Conservation (phyloP, 2,329 filamentous ascomycete species). For the Diaporthe sp. region DNA sequence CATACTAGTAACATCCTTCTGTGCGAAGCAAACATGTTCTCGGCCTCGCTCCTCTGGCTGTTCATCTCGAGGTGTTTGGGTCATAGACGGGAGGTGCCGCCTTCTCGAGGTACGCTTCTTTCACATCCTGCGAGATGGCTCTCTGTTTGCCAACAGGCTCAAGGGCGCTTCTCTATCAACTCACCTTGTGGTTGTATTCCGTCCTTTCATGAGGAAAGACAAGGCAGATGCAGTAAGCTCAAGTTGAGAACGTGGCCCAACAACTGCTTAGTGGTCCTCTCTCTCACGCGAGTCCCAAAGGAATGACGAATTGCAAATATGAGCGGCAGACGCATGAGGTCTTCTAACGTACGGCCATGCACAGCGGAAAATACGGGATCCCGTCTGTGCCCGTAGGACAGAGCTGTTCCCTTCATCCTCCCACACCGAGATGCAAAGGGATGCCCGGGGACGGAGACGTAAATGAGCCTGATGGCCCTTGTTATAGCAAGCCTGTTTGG, state of each 20-base stretch:
- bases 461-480: not conserved
- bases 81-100: not conserved
- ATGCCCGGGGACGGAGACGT: not conserved
- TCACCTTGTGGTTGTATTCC: not conserved
- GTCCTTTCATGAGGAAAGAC: not conserved
- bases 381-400: no score
- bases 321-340: no score
- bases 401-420: not conserved
- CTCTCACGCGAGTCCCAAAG: not conserved
- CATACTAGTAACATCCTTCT: not conserved
- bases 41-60: not conserved
- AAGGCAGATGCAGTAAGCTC: not conserved
- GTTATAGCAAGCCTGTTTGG: not conserved
- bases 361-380: no score
- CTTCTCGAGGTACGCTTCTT: not conserved
- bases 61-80: not conserved
- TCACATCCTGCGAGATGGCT: no score
- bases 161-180: not conserved
- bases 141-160: not conserved
- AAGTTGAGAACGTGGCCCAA: not conserved
- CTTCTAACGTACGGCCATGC: no score
- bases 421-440: not conserved
- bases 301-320: not conserved
- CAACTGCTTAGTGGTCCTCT: not conserved
- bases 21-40: not conserved